Evolutionary conservation across 108 stramenopile species (phyloP).

Genomic region (Mediolabrus comicus): DNA sequence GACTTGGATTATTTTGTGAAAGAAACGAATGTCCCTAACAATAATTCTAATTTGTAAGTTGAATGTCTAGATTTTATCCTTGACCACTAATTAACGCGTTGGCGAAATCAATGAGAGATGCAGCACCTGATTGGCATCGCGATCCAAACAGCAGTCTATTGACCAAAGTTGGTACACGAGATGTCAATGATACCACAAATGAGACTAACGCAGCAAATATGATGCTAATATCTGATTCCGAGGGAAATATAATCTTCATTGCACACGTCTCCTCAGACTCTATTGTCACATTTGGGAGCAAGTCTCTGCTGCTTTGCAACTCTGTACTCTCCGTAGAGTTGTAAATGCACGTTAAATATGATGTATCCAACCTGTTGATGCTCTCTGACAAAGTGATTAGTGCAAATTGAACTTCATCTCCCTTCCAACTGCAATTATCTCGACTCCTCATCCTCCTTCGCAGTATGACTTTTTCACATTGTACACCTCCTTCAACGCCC

Average conservation of each 20-base stretch:
- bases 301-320: neutral
- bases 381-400: neutral
- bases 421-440: neutral
- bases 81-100: neutral
- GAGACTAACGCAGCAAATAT: neutral
- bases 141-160: neutral
- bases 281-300: neutral
- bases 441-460: neutral
- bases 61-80: neutral
- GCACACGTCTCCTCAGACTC: neutral
- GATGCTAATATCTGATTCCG: neutral
- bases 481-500: slow-evolving; percentile 12
- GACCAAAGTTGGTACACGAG: neutral
- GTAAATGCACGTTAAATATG: neutral
- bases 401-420: neutral
- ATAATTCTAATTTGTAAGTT: neutral
- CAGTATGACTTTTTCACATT: slow-evolving; percentile 12
- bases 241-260: neutral
- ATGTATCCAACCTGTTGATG: neutral
- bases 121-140: neutral
- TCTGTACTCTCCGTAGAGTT: neutral
- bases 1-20: slow-evolving; percentile 42
- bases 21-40: neutral
- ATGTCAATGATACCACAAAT: neutral
- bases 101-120: neutral